Base-by-base conservation (phyloP, 352 stramenopile species). In the Blastocystis sp. region DNA sequence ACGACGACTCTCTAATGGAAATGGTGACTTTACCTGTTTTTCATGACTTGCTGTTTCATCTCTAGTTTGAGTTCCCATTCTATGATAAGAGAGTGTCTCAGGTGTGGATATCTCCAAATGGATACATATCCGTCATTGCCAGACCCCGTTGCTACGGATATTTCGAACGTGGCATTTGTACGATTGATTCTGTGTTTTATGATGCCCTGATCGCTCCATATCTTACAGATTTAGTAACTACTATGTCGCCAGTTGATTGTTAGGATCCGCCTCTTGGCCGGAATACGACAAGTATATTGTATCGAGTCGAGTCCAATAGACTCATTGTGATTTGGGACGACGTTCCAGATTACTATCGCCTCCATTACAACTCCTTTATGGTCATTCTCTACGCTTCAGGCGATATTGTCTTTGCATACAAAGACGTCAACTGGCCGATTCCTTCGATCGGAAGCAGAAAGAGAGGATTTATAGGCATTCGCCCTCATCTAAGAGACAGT, bases 51-150 rank as follows among this genome's bases (percentile, higher is more conserved):
- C 41, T 20, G 43, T 62, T 16, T 81, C 6, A 81, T 39, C 8
- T 24, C 41, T 81, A 81, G 70, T 81, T 81, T 64, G 26, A 50
- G 11, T 81, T 81, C 39, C 70, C n/a, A 6, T 81, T 81, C 37
- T 81, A 81, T 81, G 70, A 81, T 64, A 63, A 65, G 13, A 62
- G 20, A 9, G 43, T 81, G 13, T n/a, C 9, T 16, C 13, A 62
- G 3, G 70, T 81, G 2, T 81, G 70, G 70, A 81, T 81, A 24
- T 66, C 43, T 26, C 70, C 70, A 6, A 81, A 81, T 41, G 70
- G 70, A 7, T 81, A 45, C 37, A 64, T 81, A 26, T 81, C 70
- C 0, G n/a, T 81, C 9, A n/a, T 43, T 43, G 37, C 70, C 13
- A 45, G 41, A 37, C 30, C 55, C 4, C 70, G 37, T 26, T 81